A percentile compares a stretch with the other conserved stretches of the same genome.
phyloP scores from a whole-genome alignment of 2,329 filamentous ascomycete species.

The Claviceps sp. region DNA sequence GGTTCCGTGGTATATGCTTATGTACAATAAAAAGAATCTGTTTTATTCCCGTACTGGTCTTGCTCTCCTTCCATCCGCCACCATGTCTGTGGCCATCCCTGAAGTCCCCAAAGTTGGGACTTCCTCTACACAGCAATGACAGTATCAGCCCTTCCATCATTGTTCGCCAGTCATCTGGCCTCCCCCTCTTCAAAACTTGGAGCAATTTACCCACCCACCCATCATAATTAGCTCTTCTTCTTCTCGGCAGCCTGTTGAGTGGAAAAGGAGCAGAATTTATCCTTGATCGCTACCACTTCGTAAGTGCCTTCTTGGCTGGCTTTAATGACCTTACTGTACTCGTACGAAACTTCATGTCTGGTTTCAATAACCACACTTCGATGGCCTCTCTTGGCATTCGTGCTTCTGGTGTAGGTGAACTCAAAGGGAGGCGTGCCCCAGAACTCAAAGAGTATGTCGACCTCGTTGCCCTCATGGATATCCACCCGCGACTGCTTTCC shows the following conservation, averaged over 20 bases:
- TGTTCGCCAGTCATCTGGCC: no score
- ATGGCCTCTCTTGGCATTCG: slow-evolving; percentile 69
- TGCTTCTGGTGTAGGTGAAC: slow-evolving; percentile 89
- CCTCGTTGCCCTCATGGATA: slow-evolving; percentile 92
- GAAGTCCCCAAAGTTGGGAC: not conserved
- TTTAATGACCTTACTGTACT: slow-evolving; percentile 66
- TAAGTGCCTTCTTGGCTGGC: slow-evolving; percentile 93
- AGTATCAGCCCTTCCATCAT: no score
- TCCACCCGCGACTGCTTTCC: slow-evolving; percentile 72
- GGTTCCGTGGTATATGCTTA: slow-evolving; percentile 13
- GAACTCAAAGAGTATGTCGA: slow-evolving; percentile 89
- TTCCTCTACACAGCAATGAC: slow-evolving; percentile 17
- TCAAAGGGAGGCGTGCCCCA: slow-evolving; percentile 93
- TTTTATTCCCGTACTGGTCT: not conserved
- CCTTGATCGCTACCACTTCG: slow-evolving; percentile 92
- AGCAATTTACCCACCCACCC: no score
- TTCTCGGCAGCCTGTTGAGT: slow-evolving; percentile 45
- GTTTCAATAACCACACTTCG: slow-evolving; percentile 77
- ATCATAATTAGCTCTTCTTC: slow-evolving; percentile 18
- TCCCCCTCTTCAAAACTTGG: not conserved
- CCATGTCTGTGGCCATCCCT: slow-evolving; percentile 25
- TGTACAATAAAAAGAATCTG: slow-evolving; percentile 20
- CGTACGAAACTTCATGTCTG: slow-evolving; percentile 71
- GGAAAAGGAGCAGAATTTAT: slow-evolving; percentile 80
- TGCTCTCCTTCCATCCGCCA: not conserved